Evolutionary conservation across 129 eudicot genomes (phyloP), one percentile per base, ranked within the genome.

Genomic region (Escallonia herrerae): DNA sequence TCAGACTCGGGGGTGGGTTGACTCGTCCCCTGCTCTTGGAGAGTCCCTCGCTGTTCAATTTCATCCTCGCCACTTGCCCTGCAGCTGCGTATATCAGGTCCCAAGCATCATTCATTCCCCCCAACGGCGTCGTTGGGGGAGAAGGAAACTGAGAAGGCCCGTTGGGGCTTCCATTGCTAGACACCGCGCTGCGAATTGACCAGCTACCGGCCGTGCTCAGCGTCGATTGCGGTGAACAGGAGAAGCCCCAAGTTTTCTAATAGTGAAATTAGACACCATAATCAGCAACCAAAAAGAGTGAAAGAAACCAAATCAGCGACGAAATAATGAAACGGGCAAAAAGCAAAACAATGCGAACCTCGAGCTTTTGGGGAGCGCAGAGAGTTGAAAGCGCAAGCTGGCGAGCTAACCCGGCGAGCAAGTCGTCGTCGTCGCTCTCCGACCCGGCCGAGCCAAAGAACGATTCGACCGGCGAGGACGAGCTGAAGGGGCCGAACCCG

Each of bases 221-320:
- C 6, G 90, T 81, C 13, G 96, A 86, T 61, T 85, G 90, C 5
- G 96, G 95, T 8, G 97, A 90, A 40, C 81, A 73, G 2, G 91
- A 59, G 56, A 76, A 56, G 42, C 10, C 77, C 84, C 78, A 72
- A 13, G 64, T 46, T 14, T 73, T 71, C 90, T 76, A 51, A 3
- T 22, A 22, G 40, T 6, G 39, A 49, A 42, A n/a, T 3, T 0
- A 13, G 4, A 53, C 15, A 12, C 37, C 45, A 7, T 38, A 57
- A 43, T 43, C 8, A 7, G 6, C 46, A 15, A 57, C 6, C 3
- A 6, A 13, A 48, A 49, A 3, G 6, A n/a, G 0, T 44, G 9
- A 14, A 44, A 65, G 5, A 0, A 49, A 7, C 10, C 9, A n/a
- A 5, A 49, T 49, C 12, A 7, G 54, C 50, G 9, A 46, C 7